Evolutionary conservation across 2,329 filamentous ascomycete genomes (phyloP), one percentile per base, ranked within the genome.

Genomic region (Clonostachys byssicola): DNA sequence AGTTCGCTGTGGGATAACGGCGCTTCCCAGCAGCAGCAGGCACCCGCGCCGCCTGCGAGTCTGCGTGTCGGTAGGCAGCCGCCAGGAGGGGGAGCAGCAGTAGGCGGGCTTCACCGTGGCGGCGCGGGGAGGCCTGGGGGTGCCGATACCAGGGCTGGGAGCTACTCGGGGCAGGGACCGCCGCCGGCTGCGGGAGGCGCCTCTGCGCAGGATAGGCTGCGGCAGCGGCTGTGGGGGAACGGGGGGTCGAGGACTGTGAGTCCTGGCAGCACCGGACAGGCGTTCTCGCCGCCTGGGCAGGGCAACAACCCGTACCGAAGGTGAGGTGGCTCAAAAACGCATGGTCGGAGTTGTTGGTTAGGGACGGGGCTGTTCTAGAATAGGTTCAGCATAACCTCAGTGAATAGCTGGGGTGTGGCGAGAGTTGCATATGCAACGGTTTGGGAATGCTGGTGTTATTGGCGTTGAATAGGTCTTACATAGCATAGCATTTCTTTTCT

Each of bases 161-260:
- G 23, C 23, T 30, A 30, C 23, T 30, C 23, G 23, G 23, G 23
- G 23, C 23, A 30, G 23, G 23, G 23, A 4, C 23, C 23, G 10
- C 23, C 23, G 23, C 23, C 23, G 6, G 5, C 23, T 30, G 23
- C 23, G 44, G 60, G 60, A 38, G 70, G 74, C 4, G 74, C 74
- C 34, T 82, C 84, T 17, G 90, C 90, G 44, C 89, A 95, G 68
- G 89, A 95, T 57, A 77, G 89, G 55, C 72, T 96, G 56, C 89
- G 90, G 61, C 89, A 91, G 58, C 74, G 89, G 51, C 70, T 96
- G 42, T 90, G 90, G 76, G 83, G 80, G 36, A 74, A 74, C 76
- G 83, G 80, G 33, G 75, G 74, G 6, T 67, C 79, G 18, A 74
- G 78, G 54, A 79, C 78, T 40, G 72, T 73, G 43, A 85, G 81